Percentiles rank a stretch among this genome's conserved stretches.
Evolutionary conservation across 257 asterid genomes (phyloP).

Genomic region (Solanum peruvianum): DNA sequence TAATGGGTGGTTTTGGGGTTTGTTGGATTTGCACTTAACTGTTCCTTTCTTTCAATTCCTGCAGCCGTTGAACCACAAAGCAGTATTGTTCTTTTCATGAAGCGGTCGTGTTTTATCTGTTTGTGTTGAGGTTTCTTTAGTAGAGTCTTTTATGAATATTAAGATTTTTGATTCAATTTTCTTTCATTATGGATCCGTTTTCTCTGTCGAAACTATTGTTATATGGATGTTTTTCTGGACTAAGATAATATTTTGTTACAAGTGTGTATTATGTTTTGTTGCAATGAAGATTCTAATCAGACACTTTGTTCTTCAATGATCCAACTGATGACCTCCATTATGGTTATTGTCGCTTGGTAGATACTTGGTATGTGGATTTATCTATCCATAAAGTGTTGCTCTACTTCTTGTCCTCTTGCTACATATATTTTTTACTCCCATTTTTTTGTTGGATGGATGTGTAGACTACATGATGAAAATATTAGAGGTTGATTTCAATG

Average conservation of each 20-base stretch:
- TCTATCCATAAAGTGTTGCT: not conserved
- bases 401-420: not conserved
- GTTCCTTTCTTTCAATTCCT: not conserved
- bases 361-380: not conserved
- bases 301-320: not conserved
- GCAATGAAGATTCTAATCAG: not conserved
- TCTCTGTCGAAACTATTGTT: not conserved
- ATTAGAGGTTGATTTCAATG: not conserved
- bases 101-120: too few species aligned
- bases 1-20: not conserved
- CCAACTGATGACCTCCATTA: not conserved
- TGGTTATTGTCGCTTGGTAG: not conserved
- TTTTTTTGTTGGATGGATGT: not conserved
- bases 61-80: not conserved
- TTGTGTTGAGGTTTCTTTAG: not conserved
- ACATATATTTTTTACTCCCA: not conserved
- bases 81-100: not conserved
- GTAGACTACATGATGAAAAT: not conserved
- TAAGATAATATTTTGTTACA: not conserved
- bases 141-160: too few species aligned
- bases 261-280: not conserved
- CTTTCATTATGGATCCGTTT: not conserved
- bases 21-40: not conserved
- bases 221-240: not conserved
- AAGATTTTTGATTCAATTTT: too few species aligned